Evolutionary conservation across 441 rosid genomes (phyloP).

Genomic region (Biscutella laevigata): DNA sequence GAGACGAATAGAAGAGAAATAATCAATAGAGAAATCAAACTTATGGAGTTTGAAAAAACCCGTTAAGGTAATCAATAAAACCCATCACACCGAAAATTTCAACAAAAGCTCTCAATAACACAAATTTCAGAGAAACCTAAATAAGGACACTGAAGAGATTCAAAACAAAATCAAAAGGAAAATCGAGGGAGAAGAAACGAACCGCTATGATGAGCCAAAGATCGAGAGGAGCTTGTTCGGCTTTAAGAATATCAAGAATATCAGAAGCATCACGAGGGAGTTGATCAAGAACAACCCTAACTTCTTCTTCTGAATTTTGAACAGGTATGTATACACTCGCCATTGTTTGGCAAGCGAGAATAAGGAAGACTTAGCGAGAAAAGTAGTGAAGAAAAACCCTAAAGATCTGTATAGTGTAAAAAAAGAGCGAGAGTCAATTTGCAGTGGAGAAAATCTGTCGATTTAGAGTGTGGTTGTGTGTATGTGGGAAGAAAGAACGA

Average conservation of each 20-base stretch:
- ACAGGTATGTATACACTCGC: conserved; percentile 90
- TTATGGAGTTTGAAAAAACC: neutral
- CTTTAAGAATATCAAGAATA: conserved; percentile 94
- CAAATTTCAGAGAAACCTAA: neutral
- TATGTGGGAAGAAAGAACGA: too few species aligned
- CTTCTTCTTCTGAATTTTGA: conserved; percentile 98
- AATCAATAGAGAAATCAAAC: too few species aligned
- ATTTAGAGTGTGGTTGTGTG: too few species aligned
- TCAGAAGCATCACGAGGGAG: conserved; percentile 96
- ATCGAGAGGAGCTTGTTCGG: conserved; percentile 97
- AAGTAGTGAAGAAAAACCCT: too few species aligned
- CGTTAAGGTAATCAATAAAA: neutral
- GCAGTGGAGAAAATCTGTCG: too few species aligned
- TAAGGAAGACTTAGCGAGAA: too few species aligned
- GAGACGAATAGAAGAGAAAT: too few species aligned
- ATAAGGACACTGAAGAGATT: neutral
- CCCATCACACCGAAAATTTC: neutral
- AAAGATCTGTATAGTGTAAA: too few species aligned
- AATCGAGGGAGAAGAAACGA: conserved; percentile 1
- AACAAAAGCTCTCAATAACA: neutral
- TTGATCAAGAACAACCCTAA: conserved; percentile 86
- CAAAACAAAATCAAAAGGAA: neutral
- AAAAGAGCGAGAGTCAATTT: too few species aligned
- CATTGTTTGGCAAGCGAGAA: conserved; percentile 33
- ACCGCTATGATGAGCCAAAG: conserved; percentile 98